Base-by-base conservation (phyloP, 2,329 filamentous ascomycete species). In the Fusarium brevicatenulatum region DNA sequence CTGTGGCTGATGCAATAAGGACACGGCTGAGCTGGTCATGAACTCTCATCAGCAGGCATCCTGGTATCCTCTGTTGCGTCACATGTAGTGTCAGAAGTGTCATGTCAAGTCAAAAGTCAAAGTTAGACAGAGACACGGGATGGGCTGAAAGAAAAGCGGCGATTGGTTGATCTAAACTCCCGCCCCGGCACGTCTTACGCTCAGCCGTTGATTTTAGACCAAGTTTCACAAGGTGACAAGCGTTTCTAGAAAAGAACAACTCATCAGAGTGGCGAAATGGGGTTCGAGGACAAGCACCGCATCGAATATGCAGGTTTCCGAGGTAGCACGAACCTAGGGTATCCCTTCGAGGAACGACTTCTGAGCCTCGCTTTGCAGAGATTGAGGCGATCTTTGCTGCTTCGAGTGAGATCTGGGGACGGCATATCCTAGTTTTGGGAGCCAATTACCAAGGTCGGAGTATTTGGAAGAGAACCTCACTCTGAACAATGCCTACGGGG, bases 251-350 rank as follows among this genome's bases (percentile, higher is more conserved):
- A 71, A 54, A 42, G 44, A 72, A 73, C 61, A 67, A 64, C 57
- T 64, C 70, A 73, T 61, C 62, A 60, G 58, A 57, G 62, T 73
- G 70, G 66, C 70, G 61, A 70, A 54, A 37, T 47, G n/a, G 47
- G 47, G 37, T 47, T 53, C 46, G n/a, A 58, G 52, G 58, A 46
- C 39, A 46, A 40, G 56, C 32, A 56, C 54, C 53, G 56, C 39
- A 67, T 67, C 63, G 46, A 67, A 46, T 42, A 56, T 70, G 66
- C 57, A 65, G 52, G 47, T 57, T 37, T 61, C 55, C 65, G 34
- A 61, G 47, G 59, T 57, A 36, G 32, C 62, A 71, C 57, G 49
- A 60, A 44, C 28, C 15, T 46, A 43, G 47, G 32, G 43, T 63
- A 60, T 64, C 57, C 46, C 32, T 30, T 56, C 54, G 44, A 58